phyloP scores from a whole-genome alignment of 257 asterid species.

The Nicotiana attenuata region DNA sequence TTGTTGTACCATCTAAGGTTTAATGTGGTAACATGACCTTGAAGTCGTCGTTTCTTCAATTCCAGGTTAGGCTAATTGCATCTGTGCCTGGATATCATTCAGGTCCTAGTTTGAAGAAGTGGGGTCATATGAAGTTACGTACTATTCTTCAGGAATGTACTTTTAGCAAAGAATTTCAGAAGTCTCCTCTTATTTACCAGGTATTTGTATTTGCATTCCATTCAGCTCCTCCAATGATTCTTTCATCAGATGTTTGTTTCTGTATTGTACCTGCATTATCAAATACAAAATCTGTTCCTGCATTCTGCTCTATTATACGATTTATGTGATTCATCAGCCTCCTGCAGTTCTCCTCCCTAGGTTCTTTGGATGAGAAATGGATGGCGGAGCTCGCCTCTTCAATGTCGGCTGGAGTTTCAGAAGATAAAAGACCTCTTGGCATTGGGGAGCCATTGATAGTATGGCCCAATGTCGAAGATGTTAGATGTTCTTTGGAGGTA shows the following conservation, averaged over 20 bases:
- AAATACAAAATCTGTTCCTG: background rate
- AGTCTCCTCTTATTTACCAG: slow-evolving; percentile 91
- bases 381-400: slow-evolving; percentile 81
- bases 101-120: slow-evolving; percentile 70
- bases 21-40: background rate
- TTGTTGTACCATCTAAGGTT: background rate
- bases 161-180: slow-evolving; percentile 68
- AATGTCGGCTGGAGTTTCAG: slow-evolving; percentile 75
- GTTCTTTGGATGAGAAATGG: slow-evolving; percentile 98
- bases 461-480: slow-evolving; percentile 95
- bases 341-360: slow-evolving; percentile 86
- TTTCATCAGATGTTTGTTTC: slow-evolving; percentile 6
- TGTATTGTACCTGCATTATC: background rate
- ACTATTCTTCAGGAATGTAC: slow-evolving; percentile 82
- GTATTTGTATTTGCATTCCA: slow-evolving; percentile 27
- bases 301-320: background rate
- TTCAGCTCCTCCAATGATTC: slow-evolving; percentile 11
- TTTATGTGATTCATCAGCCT: slow-evolving; percentile 3
- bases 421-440: slow-evolving; percentile 76
- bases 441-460: slow-evolving; percentile 68
- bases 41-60: slow-evolving; percentile 1
- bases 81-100: slow-evolving; percentile 97
- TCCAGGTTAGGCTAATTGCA: slow-evolving; percentile 91
- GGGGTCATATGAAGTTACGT: slow-evolving; percentile 99
- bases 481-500: slow-evolving; percentile 93